A percentile compares a stretch with the other conserved stretches of the same genome.
These are phyloP conservation scores for Rhizopus delemar DNA, from an alignment of 371 early-diverging fungal genomes.

Conservation along the genomic window DNA sequence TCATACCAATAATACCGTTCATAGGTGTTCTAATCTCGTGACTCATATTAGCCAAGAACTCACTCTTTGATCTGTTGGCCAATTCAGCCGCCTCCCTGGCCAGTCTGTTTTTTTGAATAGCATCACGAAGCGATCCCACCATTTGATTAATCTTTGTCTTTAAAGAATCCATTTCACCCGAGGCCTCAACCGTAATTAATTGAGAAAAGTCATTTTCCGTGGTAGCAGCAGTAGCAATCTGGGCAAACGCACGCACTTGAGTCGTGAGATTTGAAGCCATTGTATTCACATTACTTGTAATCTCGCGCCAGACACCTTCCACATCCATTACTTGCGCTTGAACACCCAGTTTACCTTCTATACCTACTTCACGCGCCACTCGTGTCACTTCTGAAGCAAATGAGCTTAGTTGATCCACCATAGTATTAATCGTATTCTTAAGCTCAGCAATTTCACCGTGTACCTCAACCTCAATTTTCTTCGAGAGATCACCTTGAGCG, in stretches of 20 bases:
- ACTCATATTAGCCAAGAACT: slow-evolving; percentile 73
- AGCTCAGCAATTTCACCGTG: slow-evolving; percentile 26
- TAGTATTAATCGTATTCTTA: slow-evolving; percentile 18
- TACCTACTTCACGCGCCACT: slow-evolving; percentile 50
- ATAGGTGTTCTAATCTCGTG: slow-evolving; percentile 75
- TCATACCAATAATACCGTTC: slow-evolving; percentile 77
- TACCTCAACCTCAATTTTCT: slow-evolving; percentile 24
- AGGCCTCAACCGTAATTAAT: slow-evolving; percentile 67
- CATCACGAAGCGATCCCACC: slow-evolving; percentile 62
- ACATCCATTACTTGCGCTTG: slow-evolving; percentile 48
- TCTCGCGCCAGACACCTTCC: slow-evolving; percentile 65
- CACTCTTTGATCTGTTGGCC: slow-evolving; percentile 70
- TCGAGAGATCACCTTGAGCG: slow-evolving; percentile 25
- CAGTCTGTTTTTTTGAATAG: slow-evolving; percentile 65
- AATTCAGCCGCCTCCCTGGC: slow-evolving; percentile 74
- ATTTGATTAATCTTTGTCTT: slow-evolving; percentile 76
- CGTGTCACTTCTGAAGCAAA: slow-evolving; percentile 32
- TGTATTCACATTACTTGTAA: slow-evolving; percentile 52
- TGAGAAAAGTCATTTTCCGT: slow-evolving; percentile 62
- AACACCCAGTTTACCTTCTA: slow-evolving; percentile 43
- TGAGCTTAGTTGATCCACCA: slow-evolving; percentile 21
- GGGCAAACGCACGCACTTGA: slow-evolving; percentile 59
- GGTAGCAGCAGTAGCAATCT: slow-evolving; percentile 60
- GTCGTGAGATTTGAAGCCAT: slow-evolving; percentile 50
- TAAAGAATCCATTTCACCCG: slow-evolving; percentile 72